Conservation (phyloP, 106 monocot species). For the Gastrodia elata region DNA sequence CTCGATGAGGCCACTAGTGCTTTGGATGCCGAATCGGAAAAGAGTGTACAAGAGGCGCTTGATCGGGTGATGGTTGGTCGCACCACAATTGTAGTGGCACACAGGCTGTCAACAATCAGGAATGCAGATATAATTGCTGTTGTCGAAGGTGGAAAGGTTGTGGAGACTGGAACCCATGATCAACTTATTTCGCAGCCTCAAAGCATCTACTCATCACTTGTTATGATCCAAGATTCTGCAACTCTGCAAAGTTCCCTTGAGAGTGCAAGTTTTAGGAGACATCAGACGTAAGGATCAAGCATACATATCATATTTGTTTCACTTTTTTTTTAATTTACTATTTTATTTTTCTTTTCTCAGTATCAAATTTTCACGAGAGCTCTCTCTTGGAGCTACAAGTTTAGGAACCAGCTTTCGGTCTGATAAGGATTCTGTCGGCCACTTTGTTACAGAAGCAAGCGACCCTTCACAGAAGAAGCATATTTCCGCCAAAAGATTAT, state of each 20-base stretch:
- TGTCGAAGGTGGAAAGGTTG: conserved; percentile 45
- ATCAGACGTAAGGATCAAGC: conserved; percentile 34
- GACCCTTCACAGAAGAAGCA: conserved; percentile 26
- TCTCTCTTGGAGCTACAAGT: conserved; percentile 48
- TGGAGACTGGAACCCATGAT: conserved; percentile 81
- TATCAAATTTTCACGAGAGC: conserved; percentile 59
- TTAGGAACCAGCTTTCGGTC: conserved; percentile 71
- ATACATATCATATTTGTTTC: background rate
- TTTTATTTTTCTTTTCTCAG: conserved; percentile 18
- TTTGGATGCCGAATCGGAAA: conserved; percentile 67
- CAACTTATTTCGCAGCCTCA: conserved; percentile 51
- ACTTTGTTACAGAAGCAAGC: conserved; percentile 24
- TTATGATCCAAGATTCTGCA: conserved; percentile 58
- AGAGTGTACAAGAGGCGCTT: conserved; percentile 74
- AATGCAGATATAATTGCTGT: conserved; percentile 75
- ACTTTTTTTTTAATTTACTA: background rate
- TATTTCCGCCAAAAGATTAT: conserved; percentile 66
- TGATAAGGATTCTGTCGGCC: conserved; percentile 64
- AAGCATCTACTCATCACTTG: conserved; percentile 58
- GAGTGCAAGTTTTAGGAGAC: conserved; percentile 22
- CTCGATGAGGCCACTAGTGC: conserved; percentile 94
- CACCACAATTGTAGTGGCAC: conserved; percentile 65
- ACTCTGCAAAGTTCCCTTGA: conserved; percentile 20
- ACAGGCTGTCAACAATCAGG: conserved; percentile 59
- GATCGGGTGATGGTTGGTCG: conserved; percentile 74